Evolutionary conservation across 176 grass and related monocot species (phyloP).

Genomic region (Microstegium vimineum): DNA sequence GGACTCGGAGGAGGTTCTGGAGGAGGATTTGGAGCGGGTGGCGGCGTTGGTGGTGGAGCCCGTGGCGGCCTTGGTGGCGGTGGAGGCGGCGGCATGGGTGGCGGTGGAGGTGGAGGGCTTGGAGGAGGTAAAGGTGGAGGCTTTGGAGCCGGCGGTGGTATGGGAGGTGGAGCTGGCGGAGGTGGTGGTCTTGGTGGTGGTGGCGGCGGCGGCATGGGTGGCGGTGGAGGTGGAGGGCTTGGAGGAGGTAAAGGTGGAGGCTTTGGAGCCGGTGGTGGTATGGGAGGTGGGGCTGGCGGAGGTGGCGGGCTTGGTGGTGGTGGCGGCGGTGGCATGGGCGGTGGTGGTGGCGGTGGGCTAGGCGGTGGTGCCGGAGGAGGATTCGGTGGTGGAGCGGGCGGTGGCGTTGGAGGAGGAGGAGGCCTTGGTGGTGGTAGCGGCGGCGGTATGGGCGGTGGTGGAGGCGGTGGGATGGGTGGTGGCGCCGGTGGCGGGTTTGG

Average conservation of each 20-base stretch:
- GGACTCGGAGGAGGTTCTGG: constrained; percentile 5
- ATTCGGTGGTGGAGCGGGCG: neutral
- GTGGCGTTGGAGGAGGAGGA: neutral
- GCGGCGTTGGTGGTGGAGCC: neutral
- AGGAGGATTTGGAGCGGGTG: constrained; percentile 10
- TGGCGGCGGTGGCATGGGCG: neutral
- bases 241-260: neutral
- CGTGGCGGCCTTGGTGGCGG: constrained; percentile 24
- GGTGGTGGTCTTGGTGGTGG: constrained; percentile 4
- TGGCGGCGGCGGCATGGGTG: neutral
- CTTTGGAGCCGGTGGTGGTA: neutral
- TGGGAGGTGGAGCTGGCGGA: constrained; percentile 16
- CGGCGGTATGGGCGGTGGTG: neutral
- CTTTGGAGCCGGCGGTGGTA: neutral
- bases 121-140: constrained; percentile 19
- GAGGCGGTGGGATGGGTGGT: neutral
- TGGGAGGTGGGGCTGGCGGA: neutral
- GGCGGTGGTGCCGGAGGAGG: constrained; percentile 1
- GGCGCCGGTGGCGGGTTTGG: neutral
- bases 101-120: constrained; percentile 25
- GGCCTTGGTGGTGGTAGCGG: neutral
- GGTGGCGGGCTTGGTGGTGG: neutral
- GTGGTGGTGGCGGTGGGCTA: neutral
- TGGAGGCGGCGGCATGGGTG: constrained; percentile 18
- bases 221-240: neutral